These are phyloP conservation scores for Talaromyces sp. DNA, from an alignment of 2,329 filamentous ascomycete species.

Conservation along the genomic window DNA sequence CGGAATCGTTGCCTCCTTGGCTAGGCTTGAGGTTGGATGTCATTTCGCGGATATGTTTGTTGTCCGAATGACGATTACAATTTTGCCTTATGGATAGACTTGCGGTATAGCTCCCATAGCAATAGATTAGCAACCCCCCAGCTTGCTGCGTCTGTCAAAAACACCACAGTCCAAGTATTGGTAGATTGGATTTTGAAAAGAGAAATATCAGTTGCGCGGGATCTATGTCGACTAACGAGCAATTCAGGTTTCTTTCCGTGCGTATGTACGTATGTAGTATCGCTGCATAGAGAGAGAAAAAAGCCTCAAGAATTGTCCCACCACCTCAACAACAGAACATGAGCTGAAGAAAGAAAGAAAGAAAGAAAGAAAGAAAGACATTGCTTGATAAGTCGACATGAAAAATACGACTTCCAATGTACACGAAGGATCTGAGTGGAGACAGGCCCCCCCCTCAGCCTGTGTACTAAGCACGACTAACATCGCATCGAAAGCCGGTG, in stretches of 20 bases:
- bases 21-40: neutral
- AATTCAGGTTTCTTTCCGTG: neutral
- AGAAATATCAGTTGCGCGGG: neutral
- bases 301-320: no score
- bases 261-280: neutral
- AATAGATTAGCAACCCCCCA: neutral
- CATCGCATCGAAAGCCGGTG: constrained; percentile 3
- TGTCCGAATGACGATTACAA: neutral
- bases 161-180: neutral
- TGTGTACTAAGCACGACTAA: neutral
- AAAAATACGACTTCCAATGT: neutral
- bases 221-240: neutral
- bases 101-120: neutral
- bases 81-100: neutral
- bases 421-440: neutral
- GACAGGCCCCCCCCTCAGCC: neutral
- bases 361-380: neutral
- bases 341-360: neutral
- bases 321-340: neutral
- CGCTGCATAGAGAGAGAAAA: neutral
- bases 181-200: neutral
- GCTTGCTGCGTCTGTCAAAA: neutral
- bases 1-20: neutral
- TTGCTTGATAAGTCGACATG: neutral
- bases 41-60: neutral